A percentile compares a stretch with the other conserved stretches of the same genome.
Conservation (phyloP, 1,284 basidiomycete species). For the Ceratobasidium sp. region DNA sequence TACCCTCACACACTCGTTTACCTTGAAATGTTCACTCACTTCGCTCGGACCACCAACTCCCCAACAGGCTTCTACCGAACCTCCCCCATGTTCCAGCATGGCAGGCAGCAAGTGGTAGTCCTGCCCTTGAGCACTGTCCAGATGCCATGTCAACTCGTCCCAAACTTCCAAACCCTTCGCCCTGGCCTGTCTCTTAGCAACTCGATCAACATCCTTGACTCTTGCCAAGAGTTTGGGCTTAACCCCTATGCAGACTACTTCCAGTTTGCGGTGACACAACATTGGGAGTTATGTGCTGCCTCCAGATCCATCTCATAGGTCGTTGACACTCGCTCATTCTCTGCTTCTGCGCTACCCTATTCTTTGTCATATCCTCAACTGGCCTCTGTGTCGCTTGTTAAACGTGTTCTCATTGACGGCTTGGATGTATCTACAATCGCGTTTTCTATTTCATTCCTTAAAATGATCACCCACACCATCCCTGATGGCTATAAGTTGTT, state of each 20-base stretch:
- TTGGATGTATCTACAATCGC: too few relatives aligned
- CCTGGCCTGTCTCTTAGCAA: neutral
- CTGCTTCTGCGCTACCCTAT: too few relatives aligned
- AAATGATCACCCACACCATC: too few relatives aligned
- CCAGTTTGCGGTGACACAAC: neutral
- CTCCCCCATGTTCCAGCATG: neutral
- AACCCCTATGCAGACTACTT: conserved; percentile 1
- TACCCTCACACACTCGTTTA: neutral
- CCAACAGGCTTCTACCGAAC: neutral
- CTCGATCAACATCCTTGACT: neutral
- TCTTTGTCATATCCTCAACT: too few relatives aligned
- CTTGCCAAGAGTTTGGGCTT: neutral
- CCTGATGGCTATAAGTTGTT: too few relatives aligned
- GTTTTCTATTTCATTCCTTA: too few relatives aligned
- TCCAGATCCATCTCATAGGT: too few relatives aligned
- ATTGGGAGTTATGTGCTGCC: too few relatives aligned
- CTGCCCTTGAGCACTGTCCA: conserved; percentile 1
- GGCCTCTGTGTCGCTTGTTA: too few relatives aligned
- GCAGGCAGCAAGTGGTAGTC: neutral
- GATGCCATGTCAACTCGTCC: conserved; percentile 1
- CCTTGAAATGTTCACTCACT: neutral
- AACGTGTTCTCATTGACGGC: too few relatives aligned
- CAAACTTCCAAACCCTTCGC: neutral
- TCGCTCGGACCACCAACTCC: too few relatives aligned
- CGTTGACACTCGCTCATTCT: too few relatives aligned